Conservation (phyloP, 2,329 filamentous ascomycete species). For the Herpotrichia juniperi region DNA sequence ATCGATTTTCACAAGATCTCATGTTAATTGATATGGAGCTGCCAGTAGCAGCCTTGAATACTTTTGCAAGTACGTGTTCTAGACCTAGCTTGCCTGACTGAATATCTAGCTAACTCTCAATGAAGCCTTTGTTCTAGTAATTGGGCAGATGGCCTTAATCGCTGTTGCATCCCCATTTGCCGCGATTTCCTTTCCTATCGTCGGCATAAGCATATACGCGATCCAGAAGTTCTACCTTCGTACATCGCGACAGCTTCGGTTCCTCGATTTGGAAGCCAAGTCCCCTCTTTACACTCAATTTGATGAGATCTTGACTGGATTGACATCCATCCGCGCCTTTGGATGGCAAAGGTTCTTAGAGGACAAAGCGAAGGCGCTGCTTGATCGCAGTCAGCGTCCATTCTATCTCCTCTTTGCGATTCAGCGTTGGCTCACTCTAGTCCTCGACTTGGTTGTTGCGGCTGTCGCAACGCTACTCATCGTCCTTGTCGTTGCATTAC, state of each 20-base stretch:
- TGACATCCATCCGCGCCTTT: conserved; percentile 59
- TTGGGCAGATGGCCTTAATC: conserved; percentile 46
- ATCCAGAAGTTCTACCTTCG: conserved; percentile 56
- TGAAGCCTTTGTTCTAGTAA: conserved; percentile 37
- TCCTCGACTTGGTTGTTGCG: conserved; percentile 49
- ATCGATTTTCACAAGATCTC: conserved; percentile 57
- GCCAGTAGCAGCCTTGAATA: conserved; percentile 41
- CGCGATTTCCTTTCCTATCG: conserved; percentile 48
- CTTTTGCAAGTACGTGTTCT: conserved; percentile 32
- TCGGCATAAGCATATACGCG: conserved; percentile 45
- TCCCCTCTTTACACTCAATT: conserved; percentile 60
- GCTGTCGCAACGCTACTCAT: conserved; percentile 47
- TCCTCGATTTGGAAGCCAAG: conserved; percentile 60
- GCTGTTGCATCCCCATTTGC: conserved; percentile 47
- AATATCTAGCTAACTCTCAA: conserved; percentile 5
- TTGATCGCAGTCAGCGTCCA: conserved; percentile 51
- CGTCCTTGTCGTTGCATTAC: conserved; percentile 35
- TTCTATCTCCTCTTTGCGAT: conserved; percentile 55
- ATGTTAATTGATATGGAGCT: conserved; percentile 54
- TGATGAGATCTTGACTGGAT: conserved; percentile 55
- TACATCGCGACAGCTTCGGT: conserved; percentile 56
- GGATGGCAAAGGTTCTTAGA: conserved; percentile 52
- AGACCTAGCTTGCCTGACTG: not conserved
- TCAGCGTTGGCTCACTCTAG: conserved; percentile 52
- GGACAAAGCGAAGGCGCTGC: conserved; percentile 43